Conservation (phyloP, 2,329 filamentous ascomycete genomes). For the Ophiosphaerella narmari region DNA sequence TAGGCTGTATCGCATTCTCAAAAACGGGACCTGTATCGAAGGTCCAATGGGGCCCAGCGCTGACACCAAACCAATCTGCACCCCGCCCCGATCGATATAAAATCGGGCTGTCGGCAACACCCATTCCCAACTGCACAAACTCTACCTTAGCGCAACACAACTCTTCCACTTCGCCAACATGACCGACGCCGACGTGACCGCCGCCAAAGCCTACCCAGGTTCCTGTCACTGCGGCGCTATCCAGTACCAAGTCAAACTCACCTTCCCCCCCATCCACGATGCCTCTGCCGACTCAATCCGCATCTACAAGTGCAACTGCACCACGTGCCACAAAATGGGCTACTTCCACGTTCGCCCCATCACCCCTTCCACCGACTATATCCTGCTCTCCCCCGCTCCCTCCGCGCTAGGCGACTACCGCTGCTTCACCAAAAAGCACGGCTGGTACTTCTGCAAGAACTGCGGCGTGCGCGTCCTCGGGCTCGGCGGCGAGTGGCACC, state of each 20-base stretch:
- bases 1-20: no score
- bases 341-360: constrained; percentile 53
- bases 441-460: constrained; percentile 55
- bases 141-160: neutral
- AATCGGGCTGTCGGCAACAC: no score
- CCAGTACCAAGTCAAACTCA: constrained; percentile 52
- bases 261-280: constrained; percentile 44
- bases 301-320: constrained; percentile 56
- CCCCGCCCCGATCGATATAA: no score
- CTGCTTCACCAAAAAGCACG: constrained; percentile 34
- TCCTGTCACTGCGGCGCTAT: constrained; percentile 56
- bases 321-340: constrained; percentile 55
- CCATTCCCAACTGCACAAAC: neutral
- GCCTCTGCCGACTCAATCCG: constrained; percentile 21
- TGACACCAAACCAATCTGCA: no score
- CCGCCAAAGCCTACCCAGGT: constrained; percentile 37
- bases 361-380: constrained; percentile 50
- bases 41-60: no score
- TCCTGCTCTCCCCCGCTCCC: constrained; percentile 50
- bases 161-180: constrained; percentile 11
- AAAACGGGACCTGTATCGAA: no score
- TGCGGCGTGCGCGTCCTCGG: constrained; percentile 55
- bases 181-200: constrained; percentile 26
- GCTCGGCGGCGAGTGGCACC: constrained; percentile 32
- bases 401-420: constrained; percentile 50